Evolutionary conservation across 2,329 filamentous ascomycete species (phyloP).

Genomic region (Grosmannia penicillata): DNA sequence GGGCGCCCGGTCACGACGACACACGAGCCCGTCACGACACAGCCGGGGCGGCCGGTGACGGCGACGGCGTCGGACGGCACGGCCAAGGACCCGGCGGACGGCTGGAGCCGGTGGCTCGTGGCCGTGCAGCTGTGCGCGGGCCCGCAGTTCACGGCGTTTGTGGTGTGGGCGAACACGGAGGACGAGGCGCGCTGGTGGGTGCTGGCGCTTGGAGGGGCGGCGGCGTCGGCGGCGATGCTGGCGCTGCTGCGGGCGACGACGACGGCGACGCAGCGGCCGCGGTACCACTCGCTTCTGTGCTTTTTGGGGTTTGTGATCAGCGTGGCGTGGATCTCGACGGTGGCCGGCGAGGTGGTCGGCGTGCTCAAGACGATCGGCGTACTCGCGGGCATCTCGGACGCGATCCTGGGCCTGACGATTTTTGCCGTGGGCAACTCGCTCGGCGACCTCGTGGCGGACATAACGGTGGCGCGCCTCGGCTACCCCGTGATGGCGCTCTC

Average conservation of each 20-base stretch:
- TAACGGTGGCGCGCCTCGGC: constrained; percentile 83
- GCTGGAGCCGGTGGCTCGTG: constrained; percentile 87
- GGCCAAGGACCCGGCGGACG: constrained; percentile 11
- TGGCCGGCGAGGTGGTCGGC: constrained; percentile 89
- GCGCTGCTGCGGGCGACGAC: constrained; percentile 54
- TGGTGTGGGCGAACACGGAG: constrained; percentile 55
- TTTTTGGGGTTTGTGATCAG: constrained; percentile 82
- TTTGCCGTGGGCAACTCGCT: constrained; percentile 95
- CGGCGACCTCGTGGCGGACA: constrained; percentile 85
- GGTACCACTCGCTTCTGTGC: constrained; percentile 65
- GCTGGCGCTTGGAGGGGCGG: constrained; percentile 48
- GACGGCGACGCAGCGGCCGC: constrained; percentile 48
- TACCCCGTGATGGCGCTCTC: constrained; percentile 92
- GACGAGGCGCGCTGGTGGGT: constrained; percentile 44
- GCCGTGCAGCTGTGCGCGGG: constrained; percentile 75
- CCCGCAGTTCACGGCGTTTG: constrained; percentile 65
- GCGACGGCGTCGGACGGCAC: constrained; percentile 6
- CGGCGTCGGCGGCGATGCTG: constrained; percentile 54
- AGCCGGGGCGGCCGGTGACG: constrained; percentile 1
- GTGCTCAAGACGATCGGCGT: constrained; percentile 88
- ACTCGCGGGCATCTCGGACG: constrained; percentile 84
- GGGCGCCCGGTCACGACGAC: too few relatives aligned
- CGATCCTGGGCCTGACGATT: constrained; percentile 83
- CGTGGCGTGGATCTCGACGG: constrained; percentile 92
- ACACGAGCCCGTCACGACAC: not conserved